A percentile compares a stretch with the other conserved stretches of the same genome.
phyloP scores from a whole-genome alignment of 345 rosid genomes.

The Brassica rapa region DNA sequence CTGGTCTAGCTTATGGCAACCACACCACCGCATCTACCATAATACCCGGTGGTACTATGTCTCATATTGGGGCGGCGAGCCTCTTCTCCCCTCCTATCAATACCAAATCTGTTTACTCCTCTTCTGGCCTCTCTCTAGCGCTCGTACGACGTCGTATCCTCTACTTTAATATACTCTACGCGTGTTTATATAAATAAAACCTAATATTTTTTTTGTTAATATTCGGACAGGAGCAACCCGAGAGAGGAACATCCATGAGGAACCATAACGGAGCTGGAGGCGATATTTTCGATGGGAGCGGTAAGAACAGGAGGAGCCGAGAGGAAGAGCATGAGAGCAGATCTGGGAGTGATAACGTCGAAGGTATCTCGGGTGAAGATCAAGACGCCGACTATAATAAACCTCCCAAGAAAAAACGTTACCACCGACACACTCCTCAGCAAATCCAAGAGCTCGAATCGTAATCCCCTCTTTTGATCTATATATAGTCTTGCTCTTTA shows the following conservation, averaged over 20 bases:
- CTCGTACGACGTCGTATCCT: constrained; percentile 36
- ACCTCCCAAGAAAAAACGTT: constrained; percentile 89
- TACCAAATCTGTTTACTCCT: constrained; percentile 40
- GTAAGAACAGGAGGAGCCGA: constrained; percentile 50
- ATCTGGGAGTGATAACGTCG: constrained; percentile 98
- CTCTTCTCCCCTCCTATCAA: constrained; percentile 40
- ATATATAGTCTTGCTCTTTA: background rate
- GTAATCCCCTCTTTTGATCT: constrained; percentile 40
- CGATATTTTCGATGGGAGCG: constrained; percentile 45
- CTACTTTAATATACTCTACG: background rate
- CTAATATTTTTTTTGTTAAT: background rate
- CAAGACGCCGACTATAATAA: constrained; percentile 82
- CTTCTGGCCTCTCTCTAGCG: constrained; percentile 52
- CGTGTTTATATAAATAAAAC: background rate
- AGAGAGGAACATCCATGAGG: constrained; percentile 42
- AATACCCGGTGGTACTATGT: constrained; percentile 45
- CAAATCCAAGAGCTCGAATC: constrained; percentile 99
- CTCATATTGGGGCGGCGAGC: constrained; percentile 36
- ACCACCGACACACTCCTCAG: constrained; percentile 99
- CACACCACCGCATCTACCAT: constrained; percentile 28
- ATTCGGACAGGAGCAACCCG: constrained; percentile 45
- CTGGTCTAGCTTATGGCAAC: constrained; percentile 37
- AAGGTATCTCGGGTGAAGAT: constrained; percentile 94
- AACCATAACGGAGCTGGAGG: constrained; percentile 34
- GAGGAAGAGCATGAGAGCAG: constrained; percentile 78